Evolutionary conservation across 1,139 yeast species (phyloP).

Genomic region (Wickerhamomyces sp.): DNA sequence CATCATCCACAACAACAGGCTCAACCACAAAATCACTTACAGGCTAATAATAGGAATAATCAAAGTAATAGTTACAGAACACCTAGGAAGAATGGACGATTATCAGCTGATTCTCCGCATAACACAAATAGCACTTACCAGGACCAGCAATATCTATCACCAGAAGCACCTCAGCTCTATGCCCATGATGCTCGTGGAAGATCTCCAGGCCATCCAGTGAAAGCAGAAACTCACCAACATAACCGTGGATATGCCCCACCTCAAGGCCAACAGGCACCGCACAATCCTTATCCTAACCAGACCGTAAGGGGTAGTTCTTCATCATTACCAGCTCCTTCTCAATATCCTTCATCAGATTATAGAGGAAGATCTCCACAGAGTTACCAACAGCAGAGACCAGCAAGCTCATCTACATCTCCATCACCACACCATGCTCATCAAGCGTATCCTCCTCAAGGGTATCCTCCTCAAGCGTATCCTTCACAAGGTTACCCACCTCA

Average conservation of each 20-base stretch:
- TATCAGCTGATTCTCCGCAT: neutral
- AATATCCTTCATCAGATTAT: conserved; percentile 1
- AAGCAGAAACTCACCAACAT: too few species aligned
- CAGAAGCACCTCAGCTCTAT: neutral
- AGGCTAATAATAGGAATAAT: too few species aligned
- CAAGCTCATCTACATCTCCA: neutral
- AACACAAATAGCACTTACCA: neutral
- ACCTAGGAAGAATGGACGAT: neutral
- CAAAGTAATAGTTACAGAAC: too few species aligned
- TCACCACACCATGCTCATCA: neutral
- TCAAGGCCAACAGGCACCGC: neutral
- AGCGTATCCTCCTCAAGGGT: neutral
- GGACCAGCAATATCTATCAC: neutral
- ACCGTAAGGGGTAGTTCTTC: neutral
- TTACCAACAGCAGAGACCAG: neutral
- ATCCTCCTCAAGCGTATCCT: conserved; percentile 4
- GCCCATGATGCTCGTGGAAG: neutral
- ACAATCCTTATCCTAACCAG: neutral
- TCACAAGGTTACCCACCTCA: conserved; percentile 5
- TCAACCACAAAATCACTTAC: neutral
- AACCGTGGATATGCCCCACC: neutral
- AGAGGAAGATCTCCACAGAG: conserved; percentile 13
- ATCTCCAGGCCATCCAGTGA: too few species aligned
- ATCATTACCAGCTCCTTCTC: neutral
- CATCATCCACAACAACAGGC: neutral